Percentiles rank a stretch among this genome's conserved stretches.
Evolutionary conservation across 148 eudicot genomes (phyloP).

Genomic region (Fagopyrum esculentum): DNA sequence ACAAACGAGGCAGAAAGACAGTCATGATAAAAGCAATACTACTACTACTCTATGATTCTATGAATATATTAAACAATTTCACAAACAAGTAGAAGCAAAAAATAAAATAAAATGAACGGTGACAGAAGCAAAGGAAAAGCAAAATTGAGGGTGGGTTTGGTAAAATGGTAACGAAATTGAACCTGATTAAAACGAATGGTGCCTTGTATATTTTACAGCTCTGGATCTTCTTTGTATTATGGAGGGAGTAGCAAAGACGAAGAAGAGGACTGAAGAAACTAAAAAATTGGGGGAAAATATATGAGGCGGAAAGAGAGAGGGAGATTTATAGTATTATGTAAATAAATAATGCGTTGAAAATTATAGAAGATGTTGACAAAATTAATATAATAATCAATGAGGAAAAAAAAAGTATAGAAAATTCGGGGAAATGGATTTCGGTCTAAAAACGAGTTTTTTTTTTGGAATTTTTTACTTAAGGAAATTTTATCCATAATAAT

Average conservation of each 20-base stretch:
- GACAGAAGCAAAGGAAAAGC: slow-evolving; percentile 8
- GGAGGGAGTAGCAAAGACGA: background rate
- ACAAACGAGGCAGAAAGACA: slow-evolving; percentile 8
- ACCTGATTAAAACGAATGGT: background rate
- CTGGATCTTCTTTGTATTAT: background rate
- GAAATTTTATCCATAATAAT: no score
- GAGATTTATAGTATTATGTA: background rate
- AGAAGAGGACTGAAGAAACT: background rate
- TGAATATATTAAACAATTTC: background rate
- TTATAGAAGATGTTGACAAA: background rate
- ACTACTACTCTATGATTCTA: background rate
- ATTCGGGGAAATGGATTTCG: background rate
- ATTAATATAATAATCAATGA: background rate
- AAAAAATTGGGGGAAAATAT: slow-evolving; percentile 5
- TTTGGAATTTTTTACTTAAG: no score
- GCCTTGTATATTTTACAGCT: background rate
- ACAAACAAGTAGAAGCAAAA: background rate
- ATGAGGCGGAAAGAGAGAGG: background rate
- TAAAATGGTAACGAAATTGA: background rate
- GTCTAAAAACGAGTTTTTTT: background rate
- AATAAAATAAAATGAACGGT: background rate
- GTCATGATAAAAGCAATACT: slow-evolving; percentile 9
- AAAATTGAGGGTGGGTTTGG: background rate
- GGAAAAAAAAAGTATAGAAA: background rate
- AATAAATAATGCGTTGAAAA: background rate